Evolutionary conservation across 1,284 basidiomycete genomes (phyloP), one percentile per base, ranked within the genome.

Genomic region (Ustilago trichophora): DNA sequence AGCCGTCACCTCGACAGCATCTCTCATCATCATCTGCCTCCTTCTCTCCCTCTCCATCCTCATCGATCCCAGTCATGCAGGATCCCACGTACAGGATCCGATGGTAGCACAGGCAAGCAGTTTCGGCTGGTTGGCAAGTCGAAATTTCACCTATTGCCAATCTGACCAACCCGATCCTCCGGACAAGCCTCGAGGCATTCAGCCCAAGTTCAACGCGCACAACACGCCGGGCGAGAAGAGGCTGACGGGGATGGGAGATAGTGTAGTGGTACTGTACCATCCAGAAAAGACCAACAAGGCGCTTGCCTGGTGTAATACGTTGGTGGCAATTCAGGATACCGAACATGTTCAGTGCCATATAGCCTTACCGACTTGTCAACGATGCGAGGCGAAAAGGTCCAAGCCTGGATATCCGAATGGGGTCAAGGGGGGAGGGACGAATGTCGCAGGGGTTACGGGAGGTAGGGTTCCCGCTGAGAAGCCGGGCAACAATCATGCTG

Each of bases 261-360:
- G 58, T 24, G 65, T 68, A 2, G 65, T 68, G 3, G 65, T 68
- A 16, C 54, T 68, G 9, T 68, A 68, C 18, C 65, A 68, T 27
- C 65, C 65, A 0, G 54, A 57, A 19, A 27, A 54, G 13, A 48
- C 41, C 6, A 58, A 54, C 32, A 44, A 50, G 50, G 45, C 65
- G n/a, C 58, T 68, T 25, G 65, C 65, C 2, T 68, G 65, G 65
- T 68, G 65, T 38, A 62, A 62, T 24, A 68, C 65, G 9, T 38
- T 68, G 13, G 65, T 63, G n/a, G 58, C 58, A 0, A 53, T 68
- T 22, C 47, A 53, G 31, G 54, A 47, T 31, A 57, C 46, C 3
- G 9, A 45, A 3, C 53, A 68, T 32, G 42, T 68, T 5, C 9
- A 24, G 6, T 62, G 58, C 26, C 58, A 58, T 19, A 18, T 19